Evolutionary conservation across 495 filamentous ascomycete species (phyloP).

Genomic region (Daldinia childiae): DNA sequence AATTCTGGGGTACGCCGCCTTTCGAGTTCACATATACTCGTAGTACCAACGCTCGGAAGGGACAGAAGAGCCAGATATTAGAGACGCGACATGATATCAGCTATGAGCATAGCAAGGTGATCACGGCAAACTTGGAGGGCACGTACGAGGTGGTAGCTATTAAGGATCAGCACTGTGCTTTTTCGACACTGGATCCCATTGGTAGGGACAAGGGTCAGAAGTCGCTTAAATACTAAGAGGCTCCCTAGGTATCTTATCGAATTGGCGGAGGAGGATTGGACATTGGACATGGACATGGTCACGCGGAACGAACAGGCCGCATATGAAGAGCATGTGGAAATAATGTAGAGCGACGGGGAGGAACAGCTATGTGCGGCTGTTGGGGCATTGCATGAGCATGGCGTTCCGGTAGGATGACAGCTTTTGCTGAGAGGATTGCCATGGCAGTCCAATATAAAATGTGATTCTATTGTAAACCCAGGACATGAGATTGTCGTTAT

Average conservation of each 20-base stretch:
- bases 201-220: constrained; percentile 52
- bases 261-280: not conserved
- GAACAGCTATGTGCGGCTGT: constrained; percentile 1
- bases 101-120: constrained; percentile 78
- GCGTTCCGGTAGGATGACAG: constrained; percentile 45
- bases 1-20: constrained; percentile 93
- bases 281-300: constrained; percentile 1
- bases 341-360: constrained; percentile 24
- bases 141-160: constrained; percentile 97
- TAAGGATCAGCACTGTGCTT: constrained; percentile 89
- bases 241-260: not conserved
- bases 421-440: constrained; percentile 27
- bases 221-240: constrained; percentile 24
- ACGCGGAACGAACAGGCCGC: not conserved
- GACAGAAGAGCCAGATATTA: constrained; percentile 77
- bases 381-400: constrained; percentile 47
- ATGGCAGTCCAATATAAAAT: constrained; percentile 19
- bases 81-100: constrained; percentile 90
- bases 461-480: not conserved
- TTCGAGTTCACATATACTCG: constrained; percentile 98
- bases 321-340: constrained; percentile 17
- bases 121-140: constrained; percentile 88
- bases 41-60: constrained; percentile 81
- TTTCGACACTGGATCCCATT: constrained; percentile 70
- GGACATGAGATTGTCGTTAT: not conserved